These are phyloP conservation scores for Malassezia brasiliensis DNA, from an alignment of 1,284 basidiomycete species.

Conservation along the genomic window DNA sequence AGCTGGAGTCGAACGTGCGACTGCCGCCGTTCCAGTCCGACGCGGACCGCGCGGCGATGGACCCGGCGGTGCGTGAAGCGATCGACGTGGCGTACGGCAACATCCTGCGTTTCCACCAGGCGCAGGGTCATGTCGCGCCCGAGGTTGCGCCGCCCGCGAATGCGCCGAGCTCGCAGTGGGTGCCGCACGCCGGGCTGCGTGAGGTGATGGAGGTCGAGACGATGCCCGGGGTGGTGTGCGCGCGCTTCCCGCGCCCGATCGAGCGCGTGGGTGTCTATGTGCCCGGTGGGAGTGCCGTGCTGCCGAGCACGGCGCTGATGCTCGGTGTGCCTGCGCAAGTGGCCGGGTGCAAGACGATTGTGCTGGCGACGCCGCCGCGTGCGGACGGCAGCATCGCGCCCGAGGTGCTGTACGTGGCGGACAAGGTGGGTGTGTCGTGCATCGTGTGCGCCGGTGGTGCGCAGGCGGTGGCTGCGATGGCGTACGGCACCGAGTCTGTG, in stretches of 20 bases:
- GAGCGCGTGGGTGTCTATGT: conserved; percentile 93
- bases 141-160: neutral
- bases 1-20: conserved; percentile 54
- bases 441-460: conserved; percentile 65
- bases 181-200: neutral
- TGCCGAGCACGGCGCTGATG: conserved; percentile 96
- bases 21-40: conserved; percentile 51
- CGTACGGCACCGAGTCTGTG: conserved; percentile 86
- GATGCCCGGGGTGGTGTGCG: conserved; percentile 74
- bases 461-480: conserved; percentile 92
- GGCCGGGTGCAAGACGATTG: conserved; percentile 82
- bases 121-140: conserved; percentile 30
- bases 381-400: conserved; percentile 43
- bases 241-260: conserved; percentile 78
- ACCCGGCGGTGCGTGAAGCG: conserved; percentile 58
- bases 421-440: conserved; percentile 35
- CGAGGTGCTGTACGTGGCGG: conserved; percentile 45
- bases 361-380: conserved; percentile 88
- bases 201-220: conserved; percentile 71
- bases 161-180: conserved; percentile 6
- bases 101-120: conserved; percentile 55
- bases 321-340: conserved; percentile 96
- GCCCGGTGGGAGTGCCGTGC: conserved; percentile 88
- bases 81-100: conserved; percentile 89
- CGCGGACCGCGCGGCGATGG: conserved; percentile 43